Percentiles rank a stretch among this genome's conserved stretches.
Conservation (phyloP, 1,284 basidiomycete species). For the Cutaneotrichosporon dermatis region DNA sequence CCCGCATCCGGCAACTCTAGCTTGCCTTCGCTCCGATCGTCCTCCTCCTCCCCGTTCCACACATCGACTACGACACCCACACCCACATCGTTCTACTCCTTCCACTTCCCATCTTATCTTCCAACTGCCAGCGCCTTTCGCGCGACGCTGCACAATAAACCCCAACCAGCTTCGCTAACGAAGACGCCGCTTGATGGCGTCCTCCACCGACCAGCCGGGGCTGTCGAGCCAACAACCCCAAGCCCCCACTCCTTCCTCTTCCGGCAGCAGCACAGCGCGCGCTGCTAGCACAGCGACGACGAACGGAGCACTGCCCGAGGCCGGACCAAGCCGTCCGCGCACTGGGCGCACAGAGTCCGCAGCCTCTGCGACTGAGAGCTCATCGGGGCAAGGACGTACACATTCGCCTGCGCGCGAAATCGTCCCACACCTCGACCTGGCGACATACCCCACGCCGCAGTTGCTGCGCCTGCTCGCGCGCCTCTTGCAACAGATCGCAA, state of each 20-base stretch:
- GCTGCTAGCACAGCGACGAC: neutral
- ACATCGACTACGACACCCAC: no score
- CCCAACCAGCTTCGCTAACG: neutral
- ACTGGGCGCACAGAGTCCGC: conserved; percentile 1
- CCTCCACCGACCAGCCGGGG: neutral
- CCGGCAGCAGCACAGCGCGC: neutral
- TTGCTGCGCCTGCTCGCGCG: conserved; percentile 81
- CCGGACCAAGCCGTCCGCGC: conserved; percentile 17
- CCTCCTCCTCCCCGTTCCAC: no score
- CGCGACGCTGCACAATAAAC: neutral
- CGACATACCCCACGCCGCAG: conserved; percentile 56
- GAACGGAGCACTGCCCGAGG: conserved; percentile 1
- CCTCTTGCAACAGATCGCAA: conserved; percentile 84
- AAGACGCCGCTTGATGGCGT: neutral
- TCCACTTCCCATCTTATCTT: no score
- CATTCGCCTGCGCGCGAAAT: neutral
- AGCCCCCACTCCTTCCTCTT: neutral
- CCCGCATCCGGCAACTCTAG: no score
- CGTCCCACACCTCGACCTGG: conserved; percentile 53
- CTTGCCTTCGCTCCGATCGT: no score
- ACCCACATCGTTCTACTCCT: neutral
- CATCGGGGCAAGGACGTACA: neutral
- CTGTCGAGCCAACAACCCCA: neutral
- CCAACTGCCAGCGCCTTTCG: no score
- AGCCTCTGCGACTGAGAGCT: neutral